These are phyloP conservation scores for Aaosphaeria arxii DNA, from an alignment of 2,329 filamentous ascomycete genomes.

Conservation along the genomic window DNA sequence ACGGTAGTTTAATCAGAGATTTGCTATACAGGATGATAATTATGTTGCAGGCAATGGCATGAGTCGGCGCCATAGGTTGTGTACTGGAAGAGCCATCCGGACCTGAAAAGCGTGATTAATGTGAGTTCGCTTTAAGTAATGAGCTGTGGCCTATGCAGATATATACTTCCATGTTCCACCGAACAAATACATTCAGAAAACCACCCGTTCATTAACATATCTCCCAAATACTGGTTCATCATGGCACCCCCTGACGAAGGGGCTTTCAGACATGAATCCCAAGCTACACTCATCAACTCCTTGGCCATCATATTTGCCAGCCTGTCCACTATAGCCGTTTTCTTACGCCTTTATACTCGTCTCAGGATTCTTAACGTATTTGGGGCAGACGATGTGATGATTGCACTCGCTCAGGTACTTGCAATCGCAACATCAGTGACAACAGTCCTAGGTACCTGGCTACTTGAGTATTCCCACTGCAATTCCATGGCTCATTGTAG, in stretches of 20 bases:
- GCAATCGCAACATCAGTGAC: constrained; percentile 7
- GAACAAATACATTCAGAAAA: too few species aligned
- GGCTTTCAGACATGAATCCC: constrained; percentile 2
- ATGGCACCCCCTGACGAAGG: constrained; percentile 1
- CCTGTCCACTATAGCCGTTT: constrained; percentile 10
- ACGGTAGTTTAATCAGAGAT: too few species aligned
- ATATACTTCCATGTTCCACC: too few species aligned
- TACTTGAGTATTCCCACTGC: background rate
- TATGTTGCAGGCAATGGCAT: too few species aligned
- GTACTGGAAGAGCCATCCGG: background rate
- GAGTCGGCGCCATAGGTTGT: too few species aligned
- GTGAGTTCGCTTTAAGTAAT: too few species aligned
- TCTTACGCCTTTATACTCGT: constrained; percentile 9
- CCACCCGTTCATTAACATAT: too few species aligned
- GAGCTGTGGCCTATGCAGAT: too few species aligned
- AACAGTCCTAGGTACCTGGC: constrained; percentile 5
- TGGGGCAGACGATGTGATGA: constrained; percentile 10
- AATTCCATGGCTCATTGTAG: background rate
- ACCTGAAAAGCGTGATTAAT: background rate
- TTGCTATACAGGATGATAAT: too few species aligned
- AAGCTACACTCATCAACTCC: constrained; percentile 5
- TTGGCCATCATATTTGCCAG: constrained; percentile 7
- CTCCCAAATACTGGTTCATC: background rate
- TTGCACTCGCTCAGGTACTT: constrained; percentile 10
- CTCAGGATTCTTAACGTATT: constrained; percentile 3